Conservation (phyloP, 2,329 filamentous ascomycete species). For the Calcarisporium arbuscula region DNA sequence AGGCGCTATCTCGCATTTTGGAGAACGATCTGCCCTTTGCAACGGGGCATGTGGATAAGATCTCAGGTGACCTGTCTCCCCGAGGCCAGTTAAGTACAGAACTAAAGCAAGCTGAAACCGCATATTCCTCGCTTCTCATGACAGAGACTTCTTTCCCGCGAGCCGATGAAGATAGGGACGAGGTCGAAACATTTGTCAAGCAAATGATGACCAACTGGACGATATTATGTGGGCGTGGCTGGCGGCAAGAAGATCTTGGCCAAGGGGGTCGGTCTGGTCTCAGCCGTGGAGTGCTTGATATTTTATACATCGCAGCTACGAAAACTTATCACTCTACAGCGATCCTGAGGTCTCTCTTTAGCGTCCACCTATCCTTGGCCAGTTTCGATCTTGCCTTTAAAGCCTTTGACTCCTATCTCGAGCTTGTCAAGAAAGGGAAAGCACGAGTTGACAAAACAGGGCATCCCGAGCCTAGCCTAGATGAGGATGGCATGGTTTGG, state of each 20-base stretch:
- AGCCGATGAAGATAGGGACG: slow-evolving; percentile 69
- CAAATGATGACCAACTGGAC: slow-evolving; percentile 81
- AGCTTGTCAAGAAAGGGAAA: slow-evolving; percentile 80
- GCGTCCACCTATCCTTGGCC: slow-evolving; percentile 76
- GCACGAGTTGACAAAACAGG: slow-evolving; percentile 75
- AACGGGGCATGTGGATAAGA: slow-evolving; percentile 35
- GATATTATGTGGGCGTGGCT: slow-evolving; percentile 70
- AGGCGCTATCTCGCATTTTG: slow-evolving; percentile 69
- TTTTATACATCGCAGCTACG: slow-evolving; percentile 81
- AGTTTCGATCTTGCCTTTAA: slow-evolving; percentile 91
- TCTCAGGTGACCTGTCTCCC: slow-evolving; percentile 43
- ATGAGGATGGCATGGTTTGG: slow-evolving; percentile 71
- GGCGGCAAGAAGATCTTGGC: slow-evolving; percentile 75
- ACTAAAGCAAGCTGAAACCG: slow-evolving; percentile 68
- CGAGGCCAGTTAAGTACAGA: slow-evolving; percentile 65
- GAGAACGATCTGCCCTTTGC: slow-evolving; percentile 58
- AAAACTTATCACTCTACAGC: slow-evolving; percentile 95
- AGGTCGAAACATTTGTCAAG: slow-evolving; percentile 77
- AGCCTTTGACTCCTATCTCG: slow-evolving; percentile 85
- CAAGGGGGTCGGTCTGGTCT: slow-evolving; percentile 71
- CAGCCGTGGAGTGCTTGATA: slow-evolving; percentile 73
- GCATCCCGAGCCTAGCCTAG: slow-evolving; percentile 62
- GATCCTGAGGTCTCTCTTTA: slow-evolving; percentile 80
- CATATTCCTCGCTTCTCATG: slow-evolving; percentile 74
- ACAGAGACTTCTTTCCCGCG: slow-evolving; percentile 77